A percentile compares a stretch with the other conserved stretches of the same genome.
Conservation (phyloP, 352 stramenopile species). For the Phytophthora rubi region DNA sequence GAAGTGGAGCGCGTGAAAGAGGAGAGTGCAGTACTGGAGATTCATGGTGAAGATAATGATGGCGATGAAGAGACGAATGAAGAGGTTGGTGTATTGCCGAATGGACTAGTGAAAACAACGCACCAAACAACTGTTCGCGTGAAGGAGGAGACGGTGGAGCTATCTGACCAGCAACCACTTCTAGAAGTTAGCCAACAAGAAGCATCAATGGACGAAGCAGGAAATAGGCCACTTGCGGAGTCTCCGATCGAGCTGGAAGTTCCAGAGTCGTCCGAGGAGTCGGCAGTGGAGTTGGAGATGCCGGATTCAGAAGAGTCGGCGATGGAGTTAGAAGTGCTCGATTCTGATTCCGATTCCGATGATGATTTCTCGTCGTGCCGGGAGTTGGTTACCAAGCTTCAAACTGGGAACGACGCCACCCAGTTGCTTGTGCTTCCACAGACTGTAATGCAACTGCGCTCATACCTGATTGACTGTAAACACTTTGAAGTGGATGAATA, state of each 20-base stretch:
- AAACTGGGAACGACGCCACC: neutral
- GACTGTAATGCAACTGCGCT: constrained; percentile 31
- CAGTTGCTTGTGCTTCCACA: constrained; percentile 35
- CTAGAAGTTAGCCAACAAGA: neutral
- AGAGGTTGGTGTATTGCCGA: constrained; percentile 1
- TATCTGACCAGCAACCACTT: neutral
- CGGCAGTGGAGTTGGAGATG: constrained; percentile 12
- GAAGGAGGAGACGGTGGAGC: constrained; percentile 24
- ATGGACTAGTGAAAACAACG: constrained; percentile 10
- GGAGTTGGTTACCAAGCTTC: constrained; percentile 24
- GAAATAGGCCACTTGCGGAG: neutral
- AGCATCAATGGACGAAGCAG: neutral
- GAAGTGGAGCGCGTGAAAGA: too few relatives aligned
- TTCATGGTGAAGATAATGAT: neutral
- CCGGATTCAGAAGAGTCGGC: constrained; percentile 18
- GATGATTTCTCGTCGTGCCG: constrained; percentile 30
- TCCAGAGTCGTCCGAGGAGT: constrained; percentile 24
- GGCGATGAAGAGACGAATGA: neutral
- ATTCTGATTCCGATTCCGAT: constrained; percentile 34
- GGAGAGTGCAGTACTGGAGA: too few relatives aligned
- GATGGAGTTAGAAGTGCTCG: constrained; percentile 32
- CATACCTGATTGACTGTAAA: constrained; percentile 32
- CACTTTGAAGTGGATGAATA: constrained; percentile 36
- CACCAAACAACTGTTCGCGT: constrained; percentile 10
- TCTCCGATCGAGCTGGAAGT: constrained; percentile 34